Base-by-base conservation (phyloP, 176 grass and related monocot genomes). In the Rhipidocladum racemiflorum region DNA sequence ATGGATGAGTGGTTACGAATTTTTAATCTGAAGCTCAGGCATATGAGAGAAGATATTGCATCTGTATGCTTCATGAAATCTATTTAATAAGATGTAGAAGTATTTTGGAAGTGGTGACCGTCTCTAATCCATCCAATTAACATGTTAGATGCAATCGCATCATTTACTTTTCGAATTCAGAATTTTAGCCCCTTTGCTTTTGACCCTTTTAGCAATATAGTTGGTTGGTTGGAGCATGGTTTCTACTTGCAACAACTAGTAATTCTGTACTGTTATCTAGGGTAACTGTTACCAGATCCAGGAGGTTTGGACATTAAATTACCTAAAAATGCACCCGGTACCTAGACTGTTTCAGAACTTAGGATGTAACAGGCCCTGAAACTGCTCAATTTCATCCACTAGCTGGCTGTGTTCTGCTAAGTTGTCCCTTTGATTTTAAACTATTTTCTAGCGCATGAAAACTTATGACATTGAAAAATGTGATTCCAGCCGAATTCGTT, bases 1-100 rank as follows among this genome's bases (percentile, higher is more conserved):
- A 91, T 99, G 88, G 96, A 99, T 90, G 92, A 95, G 65, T 95
- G 96, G 96, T 84, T 99, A 62, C 89, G 86, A 16, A 99, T 95
- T 81, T 93, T 99, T 44, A 99, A 99, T 86, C 68, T 99, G 72
- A 99, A 95, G 85, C 96, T 99, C 51, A 90, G 91, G 70, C 96
- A 93, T 88, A 99, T 95, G 96, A 88, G 96, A 85, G 96, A 99
- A 88, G 96, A 99, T 78, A 99, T 99, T 90, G 91, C 91, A 80
- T 95, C 93, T 70, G 96, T 99, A 99, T 61, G 87, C 27, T 86
- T 60, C 25, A 50, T 25, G 46, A 74, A 72, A 62, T 75, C 24
- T 81, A 56, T 57, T 62, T 70, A 21, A 44, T 83, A 62, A 76
- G 46, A 54, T 72, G 64, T 43, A 68, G 40, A 36, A 48, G 61